Percentiles rank a stretch among this genome's conserved stretches.
These are phyloP conservation scores for Chloropicon primus DNA, from an alignment of 139 green algal species.

Conservation along the genomic window DNA sequence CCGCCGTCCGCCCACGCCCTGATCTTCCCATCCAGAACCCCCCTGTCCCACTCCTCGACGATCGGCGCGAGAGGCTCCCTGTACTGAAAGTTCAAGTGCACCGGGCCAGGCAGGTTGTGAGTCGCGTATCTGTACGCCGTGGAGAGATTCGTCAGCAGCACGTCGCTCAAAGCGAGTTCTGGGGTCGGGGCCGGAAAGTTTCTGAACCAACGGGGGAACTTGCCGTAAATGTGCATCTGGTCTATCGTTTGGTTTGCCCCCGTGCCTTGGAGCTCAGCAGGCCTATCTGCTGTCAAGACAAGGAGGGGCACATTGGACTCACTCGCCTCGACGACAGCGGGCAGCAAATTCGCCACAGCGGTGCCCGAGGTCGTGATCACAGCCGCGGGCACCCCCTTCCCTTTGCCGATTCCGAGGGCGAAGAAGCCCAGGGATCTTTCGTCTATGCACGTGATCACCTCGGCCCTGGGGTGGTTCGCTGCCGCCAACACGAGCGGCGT, in stretches of 20 bases:
- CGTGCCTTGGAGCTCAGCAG: slow-evolving; percentile 73
- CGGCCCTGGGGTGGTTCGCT: slow-evolving; percentile 58
- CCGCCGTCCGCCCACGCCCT: neutral
- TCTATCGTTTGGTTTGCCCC: slow-evolving; percentile 93
- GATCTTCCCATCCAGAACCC: slow-evolving; percentile 28
- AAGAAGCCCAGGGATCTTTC: slow-evolving; percentile 94
- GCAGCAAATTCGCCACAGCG: slow-evolving; percentile 92
- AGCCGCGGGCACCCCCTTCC: slow-evolving; percentile 25
- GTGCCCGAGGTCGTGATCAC: slow-evolving; percentile 78
- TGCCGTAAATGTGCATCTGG: slow-evolving; percentile 79
- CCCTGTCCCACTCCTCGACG: slow-evolving; percentile 17
- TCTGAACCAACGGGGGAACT: slow-evolving; percentile 57
- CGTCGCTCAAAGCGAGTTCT: neutral
- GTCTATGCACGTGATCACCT: slow-evolving; percentile 75
- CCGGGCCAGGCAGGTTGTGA: slow-evolving; percentile 46
- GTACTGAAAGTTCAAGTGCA: slow-evolving; percentile 93
- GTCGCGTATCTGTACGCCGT: neutral
- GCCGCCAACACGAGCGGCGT: slow-evolving; percentile 76
- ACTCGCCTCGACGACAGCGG: slow-evolving; percentile 78
- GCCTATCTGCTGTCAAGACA: slow-evolving; percentile 84
- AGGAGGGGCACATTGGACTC: slow-evolving; percentile 70
- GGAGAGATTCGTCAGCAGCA: neutral
- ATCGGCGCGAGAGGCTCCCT: slow-evolving; percentile 76
- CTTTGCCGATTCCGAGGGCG: slow-evolving; percentile 63
- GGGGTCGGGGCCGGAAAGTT: slow-evolving; percentile 56